These are phyloP conservation scores for Myxozyma kluyveri DNA, from an alignment of 805 yeast genomes.

Conservation along the genomic window DNA sequence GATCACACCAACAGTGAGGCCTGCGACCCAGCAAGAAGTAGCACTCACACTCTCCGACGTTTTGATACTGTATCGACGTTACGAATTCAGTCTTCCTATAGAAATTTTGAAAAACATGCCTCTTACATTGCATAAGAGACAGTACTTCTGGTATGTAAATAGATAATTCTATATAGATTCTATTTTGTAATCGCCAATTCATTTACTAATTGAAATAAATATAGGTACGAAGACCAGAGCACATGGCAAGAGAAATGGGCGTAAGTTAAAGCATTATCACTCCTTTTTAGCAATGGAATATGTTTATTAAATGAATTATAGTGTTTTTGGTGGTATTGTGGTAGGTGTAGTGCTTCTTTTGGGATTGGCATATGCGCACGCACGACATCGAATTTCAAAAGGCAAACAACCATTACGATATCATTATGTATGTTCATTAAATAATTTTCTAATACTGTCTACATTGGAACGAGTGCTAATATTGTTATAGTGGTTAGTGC, in stretches of 20 bases:
- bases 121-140: too few species aligned
- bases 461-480: not conserved
- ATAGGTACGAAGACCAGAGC: slow-evolving; percentile 7
- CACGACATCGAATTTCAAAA: slow-evolving; percentile 13
- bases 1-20: too few species aligned
- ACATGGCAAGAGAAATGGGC: slow-evolving; percentile 28
- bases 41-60: too few species aligned
- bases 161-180: too few species aligned
- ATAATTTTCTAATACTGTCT: not conserved
- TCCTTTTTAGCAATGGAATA: not conserved
- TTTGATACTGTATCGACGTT: too few species aligned
- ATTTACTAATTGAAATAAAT: too few species aligned
- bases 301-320: not conserved
- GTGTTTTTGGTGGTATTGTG: slow-evolving; percentile 22
- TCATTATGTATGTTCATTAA: slow-evolving; percentile 19
- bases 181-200: too few species aligned
- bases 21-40: too few species aligned
- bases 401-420: slow-evolving; percentile 21
- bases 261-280: slow-evolving; percentile 5
- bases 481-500: slow-evolving; percentile 23
- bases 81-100: too few species aligned
- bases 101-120: too few species aligned
- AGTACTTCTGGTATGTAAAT: too few species aligned
- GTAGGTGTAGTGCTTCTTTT: not conserved
- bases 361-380: slow-evolving; percentile 14